Conservation (phyloP, 129 eudicot species). For the Flaveria sonorensis region DNA sequence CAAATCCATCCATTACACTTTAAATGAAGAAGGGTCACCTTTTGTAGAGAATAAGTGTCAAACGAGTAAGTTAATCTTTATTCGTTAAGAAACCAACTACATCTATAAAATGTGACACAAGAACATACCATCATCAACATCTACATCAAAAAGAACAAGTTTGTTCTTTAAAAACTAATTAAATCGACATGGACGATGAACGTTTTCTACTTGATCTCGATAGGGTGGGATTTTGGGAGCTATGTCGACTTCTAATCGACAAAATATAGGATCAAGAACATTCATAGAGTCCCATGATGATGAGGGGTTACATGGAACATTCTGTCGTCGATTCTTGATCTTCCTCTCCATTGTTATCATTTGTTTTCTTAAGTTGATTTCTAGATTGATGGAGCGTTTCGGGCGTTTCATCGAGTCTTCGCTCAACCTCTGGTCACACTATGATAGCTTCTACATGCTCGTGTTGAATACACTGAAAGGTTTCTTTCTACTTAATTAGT, state of each 20-base stretch:
- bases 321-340: conserved; percentile 18
- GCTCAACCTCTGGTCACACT: conserved; percentile 29
- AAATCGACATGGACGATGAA: not conserved
- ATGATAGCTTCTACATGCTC: conserved; percentile 30
- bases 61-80: conserved; percentile 6
- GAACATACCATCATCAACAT: not conserved
- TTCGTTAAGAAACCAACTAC: not conserved
- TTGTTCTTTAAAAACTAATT: not conserved
- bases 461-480: conserved; percentile 15
- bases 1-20: too few relatives aligned
- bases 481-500: not conserved
- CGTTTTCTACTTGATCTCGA: conserved; percentile 16
- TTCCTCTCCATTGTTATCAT: conserved; percentile 16
- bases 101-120: not conserved
- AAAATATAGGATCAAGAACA: conserved; percentile 19
- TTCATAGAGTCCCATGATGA: conserved; percentile 28
- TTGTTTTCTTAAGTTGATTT: not conserved
- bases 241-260: conserved; percentile 21
- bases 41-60: conserved; percentile 5
- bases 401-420: conserved; percentile 19
- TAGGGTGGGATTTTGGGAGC: conserved; percentile 10
- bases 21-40: not conserved
- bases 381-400: not conserved
- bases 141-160: conserved; percentile 3
- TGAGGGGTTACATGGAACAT: conserved; percentile 12